Conservation (phyloP, 257 asterid genomes). For the Gentiana dahurica region DNA sequence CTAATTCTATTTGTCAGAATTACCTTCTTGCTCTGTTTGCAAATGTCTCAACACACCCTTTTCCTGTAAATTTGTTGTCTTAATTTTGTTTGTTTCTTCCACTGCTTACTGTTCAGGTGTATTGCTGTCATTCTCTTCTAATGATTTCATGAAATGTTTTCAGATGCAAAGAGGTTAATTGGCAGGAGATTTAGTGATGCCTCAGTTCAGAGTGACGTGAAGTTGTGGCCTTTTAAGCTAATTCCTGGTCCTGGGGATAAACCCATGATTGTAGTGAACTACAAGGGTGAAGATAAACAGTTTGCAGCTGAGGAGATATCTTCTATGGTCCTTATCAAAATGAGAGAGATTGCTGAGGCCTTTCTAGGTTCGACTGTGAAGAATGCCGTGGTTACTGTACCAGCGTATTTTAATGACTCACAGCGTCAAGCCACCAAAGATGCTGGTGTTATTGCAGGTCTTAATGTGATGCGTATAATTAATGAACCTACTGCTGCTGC, state of each 20-base stretch:
- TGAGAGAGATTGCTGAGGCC: constrained; percentile 79
- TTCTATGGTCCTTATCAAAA: constrained; percentile 74
- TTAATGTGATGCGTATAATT: constrained; percentile 74
- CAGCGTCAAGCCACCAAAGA: constrained; percentile 90
- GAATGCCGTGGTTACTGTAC: constrained; percentile 80
- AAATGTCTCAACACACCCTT: too few relatives aligned
- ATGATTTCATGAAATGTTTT: not conserved
- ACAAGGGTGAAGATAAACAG: constrained; percentile 78
- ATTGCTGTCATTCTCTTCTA: too few relatives aligned
- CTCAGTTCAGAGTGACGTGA: constrained; percentile 57
- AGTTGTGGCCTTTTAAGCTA: constrained; percentile 77
- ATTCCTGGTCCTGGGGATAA: constrained; percentile 74
- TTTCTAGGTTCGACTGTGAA: constrained; percentile 57
- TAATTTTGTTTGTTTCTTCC: not conserved
- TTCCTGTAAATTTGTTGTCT: not conserved
- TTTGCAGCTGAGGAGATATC: constrained; percentile 83
- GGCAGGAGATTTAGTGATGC: constrained; percentile 66
- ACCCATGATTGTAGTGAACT: constrained; percentile 63
- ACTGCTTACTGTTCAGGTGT: not conserved
- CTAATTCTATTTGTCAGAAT: too few relatives aligned
- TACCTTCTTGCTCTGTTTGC: too few relatives aligned
- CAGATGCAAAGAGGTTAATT: constrained; percentile 79
- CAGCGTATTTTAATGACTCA: constrained; percentile 77
- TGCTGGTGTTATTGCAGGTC: constrained; percentile 79
- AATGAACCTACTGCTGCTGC: constrained; percentile 92